These are phyloP conservation scores for Hanseniaspora nectarophila DNA, from an alignment of 805 yeast species.

Conservation along the genomic window DNA sequence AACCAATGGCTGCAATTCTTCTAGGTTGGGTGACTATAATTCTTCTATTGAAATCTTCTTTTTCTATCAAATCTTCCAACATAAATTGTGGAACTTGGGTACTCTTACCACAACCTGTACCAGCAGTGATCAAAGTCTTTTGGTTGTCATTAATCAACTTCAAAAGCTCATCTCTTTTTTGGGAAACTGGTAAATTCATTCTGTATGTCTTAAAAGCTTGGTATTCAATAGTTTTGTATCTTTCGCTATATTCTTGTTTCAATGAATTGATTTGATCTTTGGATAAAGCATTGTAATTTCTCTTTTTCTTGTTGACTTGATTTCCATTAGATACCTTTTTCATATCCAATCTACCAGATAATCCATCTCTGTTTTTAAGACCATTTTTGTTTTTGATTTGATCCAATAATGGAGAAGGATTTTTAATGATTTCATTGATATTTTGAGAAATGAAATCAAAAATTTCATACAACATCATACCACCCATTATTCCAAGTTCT, in stretches of 20 bases:
- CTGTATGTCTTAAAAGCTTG: slow-evolving; percentile 37
- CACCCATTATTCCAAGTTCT: slow-evolving; percentile 45
- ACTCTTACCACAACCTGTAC: slow-evolving; percentile 94
- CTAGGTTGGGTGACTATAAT: slow-evolving; percentile 91
- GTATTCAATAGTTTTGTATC: slow-evolving; percentile 29
- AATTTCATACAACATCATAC: slow-evolving; percentile 54
- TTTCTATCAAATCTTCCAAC: slow-evolving; percentile 50
- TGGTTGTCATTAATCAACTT: slow-evolving; percentile 44
- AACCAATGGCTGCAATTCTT: slow-evolving; percentile 86
- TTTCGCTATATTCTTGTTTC: slow-evolving; percentile 27
- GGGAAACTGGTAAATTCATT: slow-evolving; percentile 72
- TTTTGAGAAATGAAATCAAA: slow-evolving; percentile 69
- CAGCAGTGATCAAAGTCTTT: slow-evolving; percentile 80
- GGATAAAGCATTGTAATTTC: slow-evolving; percentile 17
- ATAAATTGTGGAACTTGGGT: slow-evolving; percentile 89
- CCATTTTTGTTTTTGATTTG: slow-evolving; percentile 17
- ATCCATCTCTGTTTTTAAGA: neutral
- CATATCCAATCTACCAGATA: slow-evolving; percentile 8
- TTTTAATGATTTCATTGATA: slow-evolving; percentile 42
- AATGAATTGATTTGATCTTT: slow-evolving; percentile 29
- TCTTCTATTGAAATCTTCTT: slow-evolving; percentile 35
- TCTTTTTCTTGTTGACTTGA: neutral
- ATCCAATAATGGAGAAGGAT: slow-evolving; percentile 59
- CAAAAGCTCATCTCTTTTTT: slow-evolving; percentile 45
- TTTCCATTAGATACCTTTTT: neutral